phyloP scores from a whole-genome alignment of 208 protist genomes.

The Trypanosoma mega region DNA sequence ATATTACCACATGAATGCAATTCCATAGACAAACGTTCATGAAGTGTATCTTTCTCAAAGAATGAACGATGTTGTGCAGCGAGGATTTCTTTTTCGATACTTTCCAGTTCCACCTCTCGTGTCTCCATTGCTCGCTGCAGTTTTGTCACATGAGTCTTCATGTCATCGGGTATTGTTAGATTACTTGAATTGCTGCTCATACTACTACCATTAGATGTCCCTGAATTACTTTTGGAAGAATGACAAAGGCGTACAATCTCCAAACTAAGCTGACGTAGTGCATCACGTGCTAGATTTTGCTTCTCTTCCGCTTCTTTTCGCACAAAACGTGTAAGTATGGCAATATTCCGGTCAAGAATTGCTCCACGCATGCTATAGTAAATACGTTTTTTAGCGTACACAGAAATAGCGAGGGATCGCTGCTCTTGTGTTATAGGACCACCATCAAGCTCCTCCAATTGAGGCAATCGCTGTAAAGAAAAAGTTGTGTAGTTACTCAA shows the following conservation, averaged over 20 bases:
- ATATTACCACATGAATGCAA: conserved; percentile 90
- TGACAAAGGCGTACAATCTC: conserved; percentile 22
- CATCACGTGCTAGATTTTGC: conserved; percentile 23
- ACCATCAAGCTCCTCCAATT: conserved; percentile 82
- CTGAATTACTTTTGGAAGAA: too few species aligned
- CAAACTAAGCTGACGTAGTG: conserved; percentile 28
- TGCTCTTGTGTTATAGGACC: conserved; percentile 72
- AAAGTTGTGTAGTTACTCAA: conserved; percentile 95
- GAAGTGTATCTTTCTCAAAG: conserved; percentile 36
- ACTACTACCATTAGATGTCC: too few species aligned
- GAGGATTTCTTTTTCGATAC: conserved; percentile 32
- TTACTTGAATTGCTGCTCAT: background rate
- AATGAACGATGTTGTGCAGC: conserved; percentile 37
- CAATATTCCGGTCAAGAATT: conserved; percentile 84
- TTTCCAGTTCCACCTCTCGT: conserved; percentile 55
- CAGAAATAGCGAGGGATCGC: conserved; percentile 75
- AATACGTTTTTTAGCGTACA: conserved; percentile 92
- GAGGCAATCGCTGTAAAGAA: conserved; percentile 66
- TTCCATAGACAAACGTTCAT: conserved; percentile 74
- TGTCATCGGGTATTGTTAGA: background rate
- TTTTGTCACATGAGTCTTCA: conserved; percentile 10
- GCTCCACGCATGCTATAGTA: conserved; percentile 95
- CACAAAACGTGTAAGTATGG: conserved; percentile 41
- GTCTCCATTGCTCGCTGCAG: conserved; percentile 63
- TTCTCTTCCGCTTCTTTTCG: conserved; percentile 24